These are phyloP conservation scores for Vigna unguiculata DNA, from an alignment of 306 rosid genomes.

Conservation along the genomic window DNA sequence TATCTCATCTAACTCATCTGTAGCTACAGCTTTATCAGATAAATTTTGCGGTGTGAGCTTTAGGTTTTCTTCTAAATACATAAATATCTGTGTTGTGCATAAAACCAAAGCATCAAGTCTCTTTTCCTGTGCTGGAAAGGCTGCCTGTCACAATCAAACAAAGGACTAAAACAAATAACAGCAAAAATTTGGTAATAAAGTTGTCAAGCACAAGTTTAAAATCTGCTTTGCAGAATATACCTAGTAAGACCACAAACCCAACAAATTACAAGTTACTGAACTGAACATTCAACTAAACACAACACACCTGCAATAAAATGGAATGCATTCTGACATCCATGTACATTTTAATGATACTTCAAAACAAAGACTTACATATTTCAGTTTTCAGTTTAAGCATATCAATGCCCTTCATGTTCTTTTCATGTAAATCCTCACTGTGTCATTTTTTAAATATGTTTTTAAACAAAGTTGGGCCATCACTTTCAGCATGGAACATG, in stretches of 20 bases:
- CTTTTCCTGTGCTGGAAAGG: slow-evolving; percentile 92
- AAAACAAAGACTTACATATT: background rate
- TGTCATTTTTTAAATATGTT: slow-evolving; percentile 9
- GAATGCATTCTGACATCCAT: slow-evolving; percentile 29
- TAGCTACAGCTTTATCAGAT: slow-evolving; percentile 83
- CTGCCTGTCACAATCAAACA: slow-evolving; percentile 63
- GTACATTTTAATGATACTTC: slow-evolving; percentile 23
- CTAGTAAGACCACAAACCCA: slow-evolving; percentile 4
- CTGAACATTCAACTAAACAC: slow-evolving; percentile 20
- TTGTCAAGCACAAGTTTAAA: slow-evolving; percentile 33
- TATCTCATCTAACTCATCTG: slow-evolving; percentile 91
- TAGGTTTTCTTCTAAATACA: slow-evolving; percentile 87
- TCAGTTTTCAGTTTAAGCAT: slow-evolving; percentile 31
- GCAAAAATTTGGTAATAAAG: slow-evolving; percentile 32
- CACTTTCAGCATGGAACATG: slow-evolving; percentile 19
- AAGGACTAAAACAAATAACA: slow-evolving; percentile 36
- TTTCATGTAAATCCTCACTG: slow-evolving; percentile 5
- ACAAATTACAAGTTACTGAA: slow-evolving; percentile 7
- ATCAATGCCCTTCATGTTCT: slow-evolving; percentile 19
- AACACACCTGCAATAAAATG: background rate
- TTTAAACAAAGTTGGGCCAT: background rate
- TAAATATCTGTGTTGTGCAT: slow-evolving; percentile 78
- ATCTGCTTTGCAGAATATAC: slow-evolving; percentile 11
- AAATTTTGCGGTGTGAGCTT: slow-evolving; percentile 84
- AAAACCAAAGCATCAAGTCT: slow-evolving; percentile 86